Conservation (phyloP, 495 filamentous ascomycete species). For the Trypethelium eluteriae region DNA sequence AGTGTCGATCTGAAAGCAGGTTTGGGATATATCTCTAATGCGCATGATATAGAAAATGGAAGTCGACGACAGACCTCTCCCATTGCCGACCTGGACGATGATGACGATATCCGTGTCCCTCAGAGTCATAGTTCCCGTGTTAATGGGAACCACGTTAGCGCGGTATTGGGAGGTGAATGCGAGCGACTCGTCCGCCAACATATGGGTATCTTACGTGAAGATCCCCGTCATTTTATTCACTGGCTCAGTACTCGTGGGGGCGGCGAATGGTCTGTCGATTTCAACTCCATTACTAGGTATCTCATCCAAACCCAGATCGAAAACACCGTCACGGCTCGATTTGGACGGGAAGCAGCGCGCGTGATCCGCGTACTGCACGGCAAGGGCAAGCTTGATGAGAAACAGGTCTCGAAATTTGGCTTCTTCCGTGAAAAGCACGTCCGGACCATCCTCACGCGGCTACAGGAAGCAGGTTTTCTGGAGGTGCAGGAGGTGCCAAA, state of each 20-base stretch:
- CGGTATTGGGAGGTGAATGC: neutral
- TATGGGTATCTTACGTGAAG: conserved; percentile 64
- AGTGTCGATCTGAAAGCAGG: conserved; percentile 1
- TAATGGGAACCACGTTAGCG: neutral
- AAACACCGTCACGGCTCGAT: conserved; percentile 63
- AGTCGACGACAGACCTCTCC: conserved; percentile 31
- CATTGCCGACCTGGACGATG: conserved; percentile 37
- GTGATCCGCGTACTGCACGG: conserved; percentile 72
- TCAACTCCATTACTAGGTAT: conserved; percentile 56
- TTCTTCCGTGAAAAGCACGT: conserved; percentile 74
- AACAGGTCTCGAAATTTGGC: conserved; percentile 62
- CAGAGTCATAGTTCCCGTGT: neutral
- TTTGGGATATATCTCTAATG: conserved; percentile 5
- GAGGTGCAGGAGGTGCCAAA: conserved; percentile 88
- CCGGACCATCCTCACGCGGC: conserved; percentile 66
- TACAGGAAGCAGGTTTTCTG: conserved; percentile 75
- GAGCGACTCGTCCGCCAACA: conserved; percentile 39
- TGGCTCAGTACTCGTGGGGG: conserved; percentile 48
- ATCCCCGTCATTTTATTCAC: conserved; percentile 60
- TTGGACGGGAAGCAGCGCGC: conserved; percentile 66
- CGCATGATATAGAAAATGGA: conserved; percentile 36
- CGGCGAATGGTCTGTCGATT: conserved; percentile 75
- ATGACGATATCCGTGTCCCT: conserved; percentile 29
- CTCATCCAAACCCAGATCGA: conserved; percentile 71
- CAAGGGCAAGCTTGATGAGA: conserved; percentile 88